Conservation (phyloP, 345 rosid genomes). For the Viola odorata region DNA sequence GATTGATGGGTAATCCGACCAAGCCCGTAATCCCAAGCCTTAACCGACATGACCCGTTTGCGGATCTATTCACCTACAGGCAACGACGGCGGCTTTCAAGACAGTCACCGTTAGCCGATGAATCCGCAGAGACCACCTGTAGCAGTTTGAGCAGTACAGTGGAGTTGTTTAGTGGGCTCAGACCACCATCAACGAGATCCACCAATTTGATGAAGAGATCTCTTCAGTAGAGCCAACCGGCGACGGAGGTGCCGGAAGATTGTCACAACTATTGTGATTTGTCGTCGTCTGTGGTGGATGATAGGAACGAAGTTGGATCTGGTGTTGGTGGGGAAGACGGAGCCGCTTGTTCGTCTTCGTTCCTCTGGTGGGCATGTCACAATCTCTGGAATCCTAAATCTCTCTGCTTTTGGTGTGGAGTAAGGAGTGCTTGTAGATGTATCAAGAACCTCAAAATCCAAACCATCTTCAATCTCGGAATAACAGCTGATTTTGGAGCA, state of each 20-base stretch:
- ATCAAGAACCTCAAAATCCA: conserved; percentile 15
- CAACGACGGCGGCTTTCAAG: background rate
- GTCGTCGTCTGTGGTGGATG: conserved; percentile 79
- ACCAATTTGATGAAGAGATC: conserved; percentile 1
- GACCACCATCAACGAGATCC: conserved; percentile 28
- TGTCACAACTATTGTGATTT: conserved; percentile 94
- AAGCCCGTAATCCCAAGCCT: background rate
- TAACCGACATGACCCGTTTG: conserved; percentile 4
- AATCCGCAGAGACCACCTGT: conserved; percentile 58
- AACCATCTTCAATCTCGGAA: conserved; percentile 7
- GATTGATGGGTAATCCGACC: no score
- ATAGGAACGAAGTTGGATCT: no score
- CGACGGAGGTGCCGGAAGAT: conserved; percentile 68
- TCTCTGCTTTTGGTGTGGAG: conserved; percentile 73
- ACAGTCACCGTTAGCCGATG: conserved; percentile 15
- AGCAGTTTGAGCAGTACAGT: conserved; percentile 97
- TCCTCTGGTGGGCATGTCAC: conserved; percentile 71
- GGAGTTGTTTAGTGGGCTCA: conserved; percentile 81
- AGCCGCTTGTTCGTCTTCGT: conserved; percentile 43
- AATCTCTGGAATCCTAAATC: conserved; percentile 69
- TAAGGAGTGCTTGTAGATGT: conserved; percentile 29
- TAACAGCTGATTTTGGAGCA: conserved; percentile 19
- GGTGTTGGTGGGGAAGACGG: no score
- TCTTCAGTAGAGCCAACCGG: conserved; percentile 36
- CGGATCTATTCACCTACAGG: conserved; percentile 33